Evolutionary conservation across 179 eudicot genomes (phyloP), one percentile per base, ranked within the genome.

Genomic region (Beta macrorhiza): DNA sequence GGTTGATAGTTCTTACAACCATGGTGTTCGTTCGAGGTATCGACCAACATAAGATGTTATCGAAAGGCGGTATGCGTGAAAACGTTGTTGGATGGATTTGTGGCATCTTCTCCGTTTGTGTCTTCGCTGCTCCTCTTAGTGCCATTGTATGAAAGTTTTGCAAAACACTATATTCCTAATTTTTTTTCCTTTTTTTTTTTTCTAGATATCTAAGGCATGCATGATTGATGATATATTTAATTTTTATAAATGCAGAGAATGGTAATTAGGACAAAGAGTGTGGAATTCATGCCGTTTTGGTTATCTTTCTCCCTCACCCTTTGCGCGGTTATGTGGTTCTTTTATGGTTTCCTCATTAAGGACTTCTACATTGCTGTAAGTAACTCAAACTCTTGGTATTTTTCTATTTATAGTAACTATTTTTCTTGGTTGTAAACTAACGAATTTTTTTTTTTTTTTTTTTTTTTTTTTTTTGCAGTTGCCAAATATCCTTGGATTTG

Each of bases 121-220:
- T 92, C 80, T 93, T 93, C 49, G 92, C 90, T 49, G 92, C 98
- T 79, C 98, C 98, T 58, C 95, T 95, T 7, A 92, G 93, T 64
- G 87, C 89, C n/a, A 91, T 93, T 90, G 98, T 93, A 94, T 57
- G 82, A 73, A 15, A 14, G 0, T 69, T 57, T 49, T 52, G 2
- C 19, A 14, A 47, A 2, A 29, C 0, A 25, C 10, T n/a, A 17
- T 16, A 59, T 47, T 62, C 6, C 53, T 42, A 20, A 58, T 64
- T 17, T 0, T 71, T 59, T 25, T 25, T 25, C 25, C 25, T 25
- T 25, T 25, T 25, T 25, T 25, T 25, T 42, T 56, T 59, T 13
- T 5, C 14, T 7, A 52, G 16, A 45, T 17, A 2, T 2, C 2
- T 49, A 29, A 67, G 72, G 73, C 37, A 51, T 72, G 58, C 58